phyloP scores from a whole-genome alignment of 176 grass and related monocot species.

The Neostapfia colusana region DNA sequence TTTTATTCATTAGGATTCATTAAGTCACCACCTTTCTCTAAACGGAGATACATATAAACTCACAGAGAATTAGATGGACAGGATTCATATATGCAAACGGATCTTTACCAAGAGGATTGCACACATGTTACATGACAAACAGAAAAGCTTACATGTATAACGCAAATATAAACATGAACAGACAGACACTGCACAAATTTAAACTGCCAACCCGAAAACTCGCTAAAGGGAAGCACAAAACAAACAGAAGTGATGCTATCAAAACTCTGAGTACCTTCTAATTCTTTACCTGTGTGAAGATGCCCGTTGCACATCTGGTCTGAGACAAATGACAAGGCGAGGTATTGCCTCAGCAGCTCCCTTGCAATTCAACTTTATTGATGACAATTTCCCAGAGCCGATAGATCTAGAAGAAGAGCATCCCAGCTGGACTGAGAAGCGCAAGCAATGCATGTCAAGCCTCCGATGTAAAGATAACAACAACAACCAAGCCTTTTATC shows the following conservation, averaged over 20 bases:
- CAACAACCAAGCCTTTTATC: no score
- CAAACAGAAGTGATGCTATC: constrained; percentile 36
- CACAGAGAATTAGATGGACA: neutral
- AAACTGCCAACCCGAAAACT: constrained; percentile 41
- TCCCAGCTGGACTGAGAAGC: constrained; percentile 51
- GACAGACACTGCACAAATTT: constrained; percentile 44
- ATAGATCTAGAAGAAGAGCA: constrained; percentile 64
- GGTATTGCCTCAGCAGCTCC: constrained; percentile 51
- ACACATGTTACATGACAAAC: constrained; percentile 28
- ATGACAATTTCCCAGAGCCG: constrained; percentile 51
- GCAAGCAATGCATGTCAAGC: constrained; percentile 28
- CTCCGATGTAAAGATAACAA: constrained; percentile 31
- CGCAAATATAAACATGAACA: constrained; percentile 32
- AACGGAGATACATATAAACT: constrained; percentile 1
- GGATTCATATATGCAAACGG: constrained; percentile 14
- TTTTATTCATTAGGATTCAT: neutral
- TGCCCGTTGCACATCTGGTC: constrained; percentile 49
- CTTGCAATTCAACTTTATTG: constrained; percentile 57
- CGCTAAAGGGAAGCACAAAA: constrained; percentile 33
- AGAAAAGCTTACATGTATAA: constrained; percentile 3
- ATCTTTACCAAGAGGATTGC: constrained; percentile 23
- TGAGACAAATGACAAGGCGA: constrained; percentile 60
- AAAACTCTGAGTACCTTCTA: constrained; percentile 62
- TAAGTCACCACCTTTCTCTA: neutral
- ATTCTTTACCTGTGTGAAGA: constrained; percentile 57